Conservation (phyloP, 2,329 filamentous ascomycete genomes). For the Lomentospora prolificans region DNA sequence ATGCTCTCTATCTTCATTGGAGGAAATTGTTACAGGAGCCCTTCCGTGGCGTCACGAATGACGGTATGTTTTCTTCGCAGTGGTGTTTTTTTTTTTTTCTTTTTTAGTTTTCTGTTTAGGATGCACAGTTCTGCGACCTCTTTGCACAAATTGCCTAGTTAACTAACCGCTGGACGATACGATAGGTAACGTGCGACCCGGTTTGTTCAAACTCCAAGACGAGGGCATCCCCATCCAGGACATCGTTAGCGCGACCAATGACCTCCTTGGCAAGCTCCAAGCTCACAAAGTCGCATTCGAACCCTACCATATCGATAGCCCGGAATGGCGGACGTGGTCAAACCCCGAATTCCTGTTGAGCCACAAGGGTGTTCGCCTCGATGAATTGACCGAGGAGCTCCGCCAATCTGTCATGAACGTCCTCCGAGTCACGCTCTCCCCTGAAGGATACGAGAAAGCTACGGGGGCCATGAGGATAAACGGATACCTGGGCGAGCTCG, state of each 20-base stretch:
- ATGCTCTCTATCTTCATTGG: slow-evolving; percentile 52
- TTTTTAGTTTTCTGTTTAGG: no score
- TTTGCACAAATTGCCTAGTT: no score
- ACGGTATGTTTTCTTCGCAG: slow-evolving; percentile 44
- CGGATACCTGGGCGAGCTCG: slow-evolving; percentile 62
- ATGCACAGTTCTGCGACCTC: no score
- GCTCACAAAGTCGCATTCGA: slow-evolving; percentile 13
- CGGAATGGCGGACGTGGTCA: slow-evolving; percentile 60
- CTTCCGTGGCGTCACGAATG: slow-evolving; percentile 59
- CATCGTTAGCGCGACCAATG: slow-evolving; percentile 43
- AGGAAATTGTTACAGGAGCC: slow-evolving; percentile 51
- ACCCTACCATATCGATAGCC: slow-evolving; percentile 55
- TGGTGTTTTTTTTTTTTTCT: no score
- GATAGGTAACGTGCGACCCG: slow-evolving; percentile 38
- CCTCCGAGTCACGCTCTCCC: slow-evolving; percentile 49
- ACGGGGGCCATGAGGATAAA: slow-evolving; percentile 63
- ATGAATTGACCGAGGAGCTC: slow-evolving; percentile 38
- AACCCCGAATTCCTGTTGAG: slow-evolving; percentile 67
- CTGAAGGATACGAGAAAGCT: slow-evolving; percentile 63
- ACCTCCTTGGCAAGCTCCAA: slow-evolving; percentile 35
- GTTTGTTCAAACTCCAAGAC: slow-evolving; percentile 50
- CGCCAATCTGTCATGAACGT: slow-evolving; percentile 43
- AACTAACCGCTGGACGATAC: no score
- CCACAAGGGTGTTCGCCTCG: slow-evolving; percentile 59
- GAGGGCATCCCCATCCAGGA: slow-evolving; percentile 49